Conservation (phyloP, 2,329 filamentous ascomycete species). For the Dryadomyces quercivorus region DNA sequence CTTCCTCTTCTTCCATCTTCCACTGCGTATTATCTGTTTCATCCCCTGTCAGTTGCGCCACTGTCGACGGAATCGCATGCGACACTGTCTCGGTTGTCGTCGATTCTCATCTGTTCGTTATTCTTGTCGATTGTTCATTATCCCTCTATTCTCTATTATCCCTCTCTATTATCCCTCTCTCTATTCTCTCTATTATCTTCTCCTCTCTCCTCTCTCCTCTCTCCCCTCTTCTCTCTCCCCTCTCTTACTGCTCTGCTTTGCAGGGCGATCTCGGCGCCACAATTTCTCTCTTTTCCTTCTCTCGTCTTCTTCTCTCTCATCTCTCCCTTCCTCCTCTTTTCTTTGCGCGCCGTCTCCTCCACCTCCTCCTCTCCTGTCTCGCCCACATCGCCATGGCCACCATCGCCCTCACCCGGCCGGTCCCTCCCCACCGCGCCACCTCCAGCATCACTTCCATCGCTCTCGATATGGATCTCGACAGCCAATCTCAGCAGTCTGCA, state of each 20-base stretch:
- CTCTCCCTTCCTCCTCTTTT: background rate
- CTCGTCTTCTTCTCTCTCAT: background rate
- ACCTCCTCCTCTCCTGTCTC: background rate
- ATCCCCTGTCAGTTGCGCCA: background rate
- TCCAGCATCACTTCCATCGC: constrained; percentile 19
- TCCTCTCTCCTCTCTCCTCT: background rate
- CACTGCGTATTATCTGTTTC: background rate
- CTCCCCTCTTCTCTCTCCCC: background rate
- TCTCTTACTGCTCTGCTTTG: background rate
- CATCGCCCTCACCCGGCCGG: constrained; percentile 32
- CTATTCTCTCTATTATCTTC: background rate
- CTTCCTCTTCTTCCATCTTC: background rate
- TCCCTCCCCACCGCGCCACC: constrained; percentile 19
- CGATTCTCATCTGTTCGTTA: too few species aligned
- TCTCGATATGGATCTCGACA: constrained; percentile 24
- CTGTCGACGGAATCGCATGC: too few species aligned
- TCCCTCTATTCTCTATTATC: background rate
- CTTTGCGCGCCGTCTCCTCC: background rate
- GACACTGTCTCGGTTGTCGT: too few species aligned
- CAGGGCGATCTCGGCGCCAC: background rate
- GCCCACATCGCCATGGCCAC: constrained; percentile 33
- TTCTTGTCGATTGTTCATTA: background rate
- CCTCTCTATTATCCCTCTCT: background rate
- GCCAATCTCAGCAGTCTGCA: constrained; percentile 18
- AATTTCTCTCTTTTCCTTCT: background rate